These are phyloP conservation scores for Rhizophagus sp. DNA, from an alignment of 192 early-diverging fungal species.

Conservation along the genomic window DNA sequence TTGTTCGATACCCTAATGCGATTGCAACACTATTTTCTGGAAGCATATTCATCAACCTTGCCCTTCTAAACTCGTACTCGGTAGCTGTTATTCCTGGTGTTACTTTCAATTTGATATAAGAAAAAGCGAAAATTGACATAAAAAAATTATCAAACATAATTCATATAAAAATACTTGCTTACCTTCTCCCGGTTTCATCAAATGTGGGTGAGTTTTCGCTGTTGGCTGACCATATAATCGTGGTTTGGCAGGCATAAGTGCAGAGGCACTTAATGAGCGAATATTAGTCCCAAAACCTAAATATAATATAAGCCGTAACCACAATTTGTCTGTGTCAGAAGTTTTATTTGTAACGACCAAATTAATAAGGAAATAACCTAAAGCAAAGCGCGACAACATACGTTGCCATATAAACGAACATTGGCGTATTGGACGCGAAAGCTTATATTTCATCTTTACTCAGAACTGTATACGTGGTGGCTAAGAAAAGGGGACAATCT, in stretches of 20 bases:
- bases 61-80: constrained; percentile 82
- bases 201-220: constrained; percentile 78
- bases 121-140: constrained; percentile 4
- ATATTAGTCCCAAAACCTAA: not conserved
- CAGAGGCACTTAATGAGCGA: constrained; percentile 5
- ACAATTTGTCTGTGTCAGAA: not conserved
- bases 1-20: constrained; percentile 70
- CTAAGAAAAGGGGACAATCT: too few relatives aligned
- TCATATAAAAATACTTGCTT: constrained; percentile 16
- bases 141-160: not conserved
- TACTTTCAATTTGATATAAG: constrained; percentile 42
- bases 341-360: not conserved
- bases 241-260: not conserved
- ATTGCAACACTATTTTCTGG: constrained; percentile 71
- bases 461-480: too few relatives aligned
- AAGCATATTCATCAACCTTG: constrained; percentile 57
- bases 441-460: not conserved
- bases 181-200: constrained; percentile 74
- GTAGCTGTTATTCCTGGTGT: constrained; percentile 73
- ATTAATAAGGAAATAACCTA: not conserved
- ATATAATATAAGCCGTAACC: not conserved
- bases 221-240: constrained; percentile 77
- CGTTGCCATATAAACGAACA: not conserved
- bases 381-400: not conserved
- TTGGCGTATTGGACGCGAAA: not conserved